Base-by-base conservation (phyloP, 371 early-diverging fungal genomes). In the Rhizopus delemar region DNA sequence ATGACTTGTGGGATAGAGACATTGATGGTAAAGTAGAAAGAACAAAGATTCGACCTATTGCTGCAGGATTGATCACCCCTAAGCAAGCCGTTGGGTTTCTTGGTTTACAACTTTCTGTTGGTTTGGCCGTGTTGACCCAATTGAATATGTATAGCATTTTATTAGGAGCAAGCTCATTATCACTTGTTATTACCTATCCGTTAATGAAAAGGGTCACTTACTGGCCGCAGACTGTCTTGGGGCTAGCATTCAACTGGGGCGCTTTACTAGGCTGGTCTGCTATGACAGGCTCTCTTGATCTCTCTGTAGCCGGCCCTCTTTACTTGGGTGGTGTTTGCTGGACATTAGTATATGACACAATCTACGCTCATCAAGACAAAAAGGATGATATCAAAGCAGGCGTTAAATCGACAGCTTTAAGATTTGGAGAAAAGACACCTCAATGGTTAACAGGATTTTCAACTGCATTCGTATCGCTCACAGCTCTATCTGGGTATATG, bases 301-400 rank as follows among this genome's bases (percentile, higher is more conserved):
- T 85, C 73, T 28, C 76, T 0, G 93, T 92, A 1, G 81, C 84
- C 4, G 80, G 91, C 1, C 97, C 97, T 0, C 74, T 98, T 6
- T 98, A 97, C 63, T 71, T 73, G 3, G 89, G 91, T 3, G 96
- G 96, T 7, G 81, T 96, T 4, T 87, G 86, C 46, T 97, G 97
- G 98, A 98, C 97, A 6, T 71, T 98, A 7, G 87, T 94, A 4
- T 98, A 97, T 73, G 97, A 97, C 69, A 97, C 97, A 16, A 93
- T 98, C 51, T 98, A 98, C 62, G 97, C 96, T 4, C 92, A 95
- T 58, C 94, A 93, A 73, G 98, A 97, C 75, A 95, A 93, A 73
- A 75, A 73, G 22, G 95, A 96, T 65, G 98, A 97, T 71, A 41
- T 90, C 38, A 74, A 78, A 45, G 88, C 86, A 9, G 96, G 97